phyloP scores from a whole-genome alignment of 2,329 filamentous ascomycete genomes.

The Colletotrichum cuscutae region DNA sequence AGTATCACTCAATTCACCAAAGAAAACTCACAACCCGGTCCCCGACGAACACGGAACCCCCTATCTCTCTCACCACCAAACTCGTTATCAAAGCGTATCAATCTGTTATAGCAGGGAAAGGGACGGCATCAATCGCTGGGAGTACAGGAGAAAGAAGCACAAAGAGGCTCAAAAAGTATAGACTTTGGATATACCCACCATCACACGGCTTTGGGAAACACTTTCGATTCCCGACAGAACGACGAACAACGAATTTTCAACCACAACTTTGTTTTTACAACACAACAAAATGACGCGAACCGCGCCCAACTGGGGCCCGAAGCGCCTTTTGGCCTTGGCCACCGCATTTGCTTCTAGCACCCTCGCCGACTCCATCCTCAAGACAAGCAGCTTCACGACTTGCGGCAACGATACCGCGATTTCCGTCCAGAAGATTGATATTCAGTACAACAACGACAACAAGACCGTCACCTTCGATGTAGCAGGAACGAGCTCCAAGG shows the following conservation, averaged over 20 bases:
- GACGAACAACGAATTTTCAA: constrained; percentile 14
- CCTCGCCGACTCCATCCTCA: constrained; percentile 76
- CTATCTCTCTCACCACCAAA: constrained; percentile 5
- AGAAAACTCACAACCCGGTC: constrained; percentile 4
- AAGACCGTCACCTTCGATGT: constrained; percentile 84
- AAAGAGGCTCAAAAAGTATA: constrained; percentile 34
- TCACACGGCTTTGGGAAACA: constrained; percentile 14
- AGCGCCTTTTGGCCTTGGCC: constrained; percentile 47
- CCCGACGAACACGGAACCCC: constrained; percentile 22
- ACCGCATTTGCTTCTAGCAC: constrained; percentile 56
- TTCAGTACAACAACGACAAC: constrained; percentile 81
- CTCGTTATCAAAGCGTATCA: constrained; percentile 24
- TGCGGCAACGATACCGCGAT: constrained; percentile 68
- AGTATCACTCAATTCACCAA: constrained; percentile 21
- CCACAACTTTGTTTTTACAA: not conserved
- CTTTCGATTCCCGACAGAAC: constrained; percentile 23
- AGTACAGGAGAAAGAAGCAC: constrained; percentile 31
- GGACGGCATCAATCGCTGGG: constrained; percentile 15
- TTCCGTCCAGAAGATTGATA: constrained; percentile 77
- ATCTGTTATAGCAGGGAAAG: constrained; percentile 17
- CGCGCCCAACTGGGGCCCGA: constrained; percentile 41
- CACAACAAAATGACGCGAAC: constrained; percentile 46
- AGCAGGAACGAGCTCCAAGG: constrained; percentile 76
- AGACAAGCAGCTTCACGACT: constrained; percentile 82
- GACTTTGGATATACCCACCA: constrained; percentile 32